phyloP scores from a whole-genome alignment of 176 grass and related monocot genomes.

The Musa schizocarpa region DNA sequence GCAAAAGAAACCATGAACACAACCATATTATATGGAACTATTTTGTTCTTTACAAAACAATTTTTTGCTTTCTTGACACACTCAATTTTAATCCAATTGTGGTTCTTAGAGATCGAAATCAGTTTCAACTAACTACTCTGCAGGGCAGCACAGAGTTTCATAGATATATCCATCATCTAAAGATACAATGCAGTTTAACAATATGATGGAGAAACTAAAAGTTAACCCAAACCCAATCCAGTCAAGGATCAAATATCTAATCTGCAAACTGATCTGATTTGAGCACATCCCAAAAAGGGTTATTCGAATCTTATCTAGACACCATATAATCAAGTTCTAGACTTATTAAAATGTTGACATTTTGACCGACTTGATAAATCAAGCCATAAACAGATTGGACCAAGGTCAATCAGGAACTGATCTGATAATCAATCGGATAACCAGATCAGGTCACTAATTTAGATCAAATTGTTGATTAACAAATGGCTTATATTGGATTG shows the following conservation, averaged over 20 bases:
- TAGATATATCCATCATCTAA: no score
- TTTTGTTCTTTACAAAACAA: not conserved
- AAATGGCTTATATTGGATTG: no score
- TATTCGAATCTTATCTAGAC: not conserved
- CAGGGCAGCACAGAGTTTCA: no score
- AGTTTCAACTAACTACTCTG: no score
- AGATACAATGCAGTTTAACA: no score
- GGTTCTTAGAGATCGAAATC: not conserved
- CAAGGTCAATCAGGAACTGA: no score
- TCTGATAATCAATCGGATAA: no score
- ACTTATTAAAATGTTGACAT: not conserved
- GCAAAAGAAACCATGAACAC: not conserved
- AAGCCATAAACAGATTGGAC: not conserved
- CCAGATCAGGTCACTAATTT: no score
- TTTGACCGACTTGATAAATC: not conserved
- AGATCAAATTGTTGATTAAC: no score
- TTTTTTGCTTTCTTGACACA: not conserved
- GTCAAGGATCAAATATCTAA: no score
- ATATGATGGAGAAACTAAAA: no score
- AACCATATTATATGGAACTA: not conserved
- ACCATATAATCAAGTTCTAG: not conserved
- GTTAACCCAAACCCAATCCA: no score
- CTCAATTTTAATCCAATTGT: not conserved
- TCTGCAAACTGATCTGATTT: not conserved
- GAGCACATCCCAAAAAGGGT: not conserved